These are phyloP conservation scores for Gonapodya sp. DNA, from an alignment of 192 early-diverging fungal species.

Conservation along the genomic window DNA sequence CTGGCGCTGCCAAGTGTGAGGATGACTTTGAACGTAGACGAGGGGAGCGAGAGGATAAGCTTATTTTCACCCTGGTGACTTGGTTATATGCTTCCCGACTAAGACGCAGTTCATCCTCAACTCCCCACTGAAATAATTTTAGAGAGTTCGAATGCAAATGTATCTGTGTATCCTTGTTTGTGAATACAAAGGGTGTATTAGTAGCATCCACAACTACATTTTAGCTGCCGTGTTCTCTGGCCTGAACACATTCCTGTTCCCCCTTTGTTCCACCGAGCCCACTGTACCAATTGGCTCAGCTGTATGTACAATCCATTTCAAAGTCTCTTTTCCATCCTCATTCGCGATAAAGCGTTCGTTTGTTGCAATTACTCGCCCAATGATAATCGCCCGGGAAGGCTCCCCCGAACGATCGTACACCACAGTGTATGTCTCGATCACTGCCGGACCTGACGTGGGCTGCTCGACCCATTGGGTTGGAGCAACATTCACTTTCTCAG, in stretches of 20 bases:
- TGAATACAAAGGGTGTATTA: too few relatives aligned
- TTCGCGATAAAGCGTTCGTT: background rate
- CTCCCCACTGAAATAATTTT: too few relatives aligned
- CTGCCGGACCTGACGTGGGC: background rate
- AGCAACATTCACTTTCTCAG: background rate
- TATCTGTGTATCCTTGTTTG: too few relatives aligned
- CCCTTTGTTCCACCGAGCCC: background rate
- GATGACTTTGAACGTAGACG: too few relatives aligned
- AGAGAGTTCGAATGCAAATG: too few relatives aligned
- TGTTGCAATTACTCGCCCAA: background rate
- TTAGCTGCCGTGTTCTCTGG: background rate
- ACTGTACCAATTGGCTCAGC: background rate
- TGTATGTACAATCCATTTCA: background rate
- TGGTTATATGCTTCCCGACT: too few relatives aligned
- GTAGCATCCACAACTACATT: too few relatives aligned
- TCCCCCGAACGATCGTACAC: background rate
- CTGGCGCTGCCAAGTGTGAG: too few relatives aligned
- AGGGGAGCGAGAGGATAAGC: too few relatives aligned
- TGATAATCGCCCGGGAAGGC: background rate
- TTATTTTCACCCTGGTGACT: too few relatives aligned
- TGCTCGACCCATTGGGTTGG: background rate
- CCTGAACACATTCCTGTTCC: background rate
- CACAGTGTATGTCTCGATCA: background rate
- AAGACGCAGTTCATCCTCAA: too few relatives aligned
- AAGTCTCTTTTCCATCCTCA: background rate